Percentiles rank a stretch among this genome's conserved stretches.
phyloP scores from a whole-genome alignment of 1,139 yeast genomes.

The Pneumocystis wakefieldiae region DNA sequence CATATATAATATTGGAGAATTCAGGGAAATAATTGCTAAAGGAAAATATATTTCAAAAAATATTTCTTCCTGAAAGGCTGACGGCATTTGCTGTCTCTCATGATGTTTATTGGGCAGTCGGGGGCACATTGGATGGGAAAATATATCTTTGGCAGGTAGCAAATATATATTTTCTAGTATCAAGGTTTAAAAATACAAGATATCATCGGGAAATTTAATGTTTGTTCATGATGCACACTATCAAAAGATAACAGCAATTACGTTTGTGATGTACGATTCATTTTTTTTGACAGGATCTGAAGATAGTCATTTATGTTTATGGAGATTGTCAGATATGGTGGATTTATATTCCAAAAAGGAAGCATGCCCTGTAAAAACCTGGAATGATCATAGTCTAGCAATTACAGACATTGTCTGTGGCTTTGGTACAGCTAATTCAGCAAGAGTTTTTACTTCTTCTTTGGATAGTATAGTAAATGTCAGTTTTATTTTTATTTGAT shows the following conservation, averaged over 20 bases:
- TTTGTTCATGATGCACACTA: slow-evolving; percentile 73
- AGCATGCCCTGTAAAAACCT: slow-evolving; percentile 32
- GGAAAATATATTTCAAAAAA: slow-evolving; percentile 67
- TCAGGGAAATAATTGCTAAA: not conserved
- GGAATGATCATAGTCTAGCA: slow-evolving; percentile 65
- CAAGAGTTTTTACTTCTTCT: slow-evolving; percentile 58
- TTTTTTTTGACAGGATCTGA: slow-evolving; percentile 61
- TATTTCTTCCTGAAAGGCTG: slow-evolving; percentile 74
- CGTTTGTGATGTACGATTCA: slow-evolving; percentile 50
- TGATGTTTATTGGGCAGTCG: slow-evolving; percentile 43
- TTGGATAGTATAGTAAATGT: slow-evolving; percentile 57
- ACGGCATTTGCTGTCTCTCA: slow-evolving; percentile 40
- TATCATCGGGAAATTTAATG: slow-evolving; percentile 59
- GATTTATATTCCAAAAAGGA: slow-evolving; percentile 24
- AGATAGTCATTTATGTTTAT: slow-evolving; percentile 66
- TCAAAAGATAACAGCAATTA: slow-evolving; percentile 50
- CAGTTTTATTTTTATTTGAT: slow-evolving; percentile 16
- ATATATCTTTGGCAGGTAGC: slow-evolving; percentile 57
- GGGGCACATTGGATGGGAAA: slow-evolving; percentile 56
- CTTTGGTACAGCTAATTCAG: slow-evolving; percentile 40
- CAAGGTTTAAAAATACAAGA: slow-evolving; percentile 19
- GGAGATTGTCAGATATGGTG: slow-evolving; percentile 54
- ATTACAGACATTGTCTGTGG: slow-evolving; percentile 48
- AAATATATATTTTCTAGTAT: not conserved
- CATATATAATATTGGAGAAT: not conserved